Evolutionary conservation across 2,329 filamentous ascomycete species (phyloP).

Genomic region (Cryphonectria japonica): DNA sequence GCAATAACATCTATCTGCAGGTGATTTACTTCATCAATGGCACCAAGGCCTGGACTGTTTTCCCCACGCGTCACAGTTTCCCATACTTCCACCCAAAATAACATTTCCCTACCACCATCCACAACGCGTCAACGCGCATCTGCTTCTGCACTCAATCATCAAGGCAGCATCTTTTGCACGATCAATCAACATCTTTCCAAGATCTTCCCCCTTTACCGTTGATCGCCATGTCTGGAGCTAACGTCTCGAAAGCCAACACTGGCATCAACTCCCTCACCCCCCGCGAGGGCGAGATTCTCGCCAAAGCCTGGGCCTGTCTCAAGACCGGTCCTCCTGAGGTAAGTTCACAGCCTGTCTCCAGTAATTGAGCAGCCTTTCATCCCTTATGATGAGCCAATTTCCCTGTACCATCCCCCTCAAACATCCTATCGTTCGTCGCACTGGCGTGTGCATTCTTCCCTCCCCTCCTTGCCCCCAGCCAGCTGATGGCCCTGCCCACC

Average conservation of each 20-base stretch:
- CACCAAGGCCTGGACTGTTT: neutral
- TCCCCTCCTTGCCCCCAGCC: neutral
- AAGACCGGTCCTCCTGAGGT: conserved; percentile 28
- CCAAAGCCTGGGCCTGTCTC: conserved; percentile 23
- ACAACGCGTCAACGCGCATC: neutral
- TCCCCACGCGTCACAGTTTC: neutral
- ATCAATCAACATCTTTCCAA: neutral
- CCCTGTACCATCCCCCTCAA: neutral
- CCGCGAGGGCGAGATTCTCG: conserved; percentile 44
- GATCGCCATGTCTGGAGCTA: conserved; percentile 12
- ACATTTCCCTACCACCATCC: neutral
- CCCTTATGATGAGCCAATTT: neutral
- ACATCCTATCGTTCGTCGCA: neutral
- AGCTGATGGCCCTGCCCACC: neutral
- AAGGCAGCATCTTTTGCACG: neutral
- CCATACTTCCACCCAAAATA: neutral
- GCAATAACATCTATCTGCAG: neutral
- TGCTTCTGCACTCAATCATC: too few relatives aligned
- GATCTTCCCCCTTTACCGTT: neutral
- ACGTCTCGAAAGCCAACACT: conserved; percentile 12
- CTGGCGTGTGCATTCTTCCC: neutral
- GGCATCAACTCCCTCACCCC: conserved; percentile 15
- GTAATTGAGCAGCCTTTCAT: neutral
- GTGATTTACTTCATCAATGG: neutral
- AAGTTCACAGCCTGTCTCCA: neutral